Evolutionary conservation across 2,329 filamentous ascomycete genomes (phyloP).

Genomic region (Talaromyces sp.): DNA sequence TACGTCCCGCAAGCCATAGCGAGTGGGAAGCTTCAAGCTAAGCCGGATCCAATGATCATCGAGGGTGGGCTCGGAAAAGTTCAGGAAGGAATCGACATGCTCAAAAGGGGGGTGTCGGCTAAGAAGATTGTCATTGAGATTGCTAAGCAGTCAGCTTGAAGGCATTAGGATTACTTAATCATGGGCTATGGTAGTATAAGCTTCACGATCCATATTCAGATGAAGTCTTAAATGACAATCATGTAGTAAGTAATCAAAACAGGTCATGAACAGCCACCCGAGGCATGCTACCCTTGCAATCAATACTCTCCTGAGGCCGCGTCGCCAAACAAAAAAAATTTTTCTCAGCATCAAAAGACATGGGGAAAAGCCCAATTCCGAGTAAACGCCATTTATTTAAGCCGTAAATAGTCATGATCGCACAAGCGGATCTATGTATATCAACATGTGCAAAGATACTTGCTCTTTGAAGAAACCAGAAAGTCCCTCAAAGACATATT

Average conservation of each 20-base stretch:
- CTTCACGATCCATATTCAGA: neutral
- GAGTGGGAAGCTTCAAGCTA: conserved; percentile 27
- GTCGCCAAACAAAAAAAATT: neutral
- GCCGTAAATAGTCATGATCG: conserved; percentile 13
- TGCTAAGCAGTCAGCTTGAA: neutral
- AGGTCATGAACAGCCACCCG: neutral
- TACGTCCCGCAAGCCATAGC: conserved; percentile 29
- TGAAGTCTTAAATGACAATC: neutral
- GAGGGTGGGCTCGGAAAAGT: conserved; percentile 37
- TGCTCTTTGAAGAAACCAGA: neutral
- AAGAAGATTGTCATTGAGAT: conserved; percentile 36
- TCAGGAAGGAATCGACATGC: conserved; percentile 36
- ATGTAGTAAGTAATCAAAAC: neutral
- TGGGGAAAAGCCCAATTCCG: neutral
- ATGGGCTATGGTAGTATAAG: neutral
- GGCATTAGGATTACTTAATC: too few species aligned
- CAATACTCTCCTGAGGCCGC: neutral
- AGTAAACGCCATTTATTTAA: neutral
- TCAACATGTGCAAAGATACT: neutral
- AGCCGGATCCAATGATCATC: conserved; percentile 37
- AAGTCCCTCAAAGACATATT: neutral
- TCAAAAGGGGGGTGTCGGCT: conserved; percentile 38
- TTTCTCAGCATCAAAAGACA: neutral
- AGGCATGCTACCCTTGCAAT: neutral
- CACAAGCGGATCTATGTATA: conserved; percentile 8